These are phyloP conservation scores for Kazachstania viticola DNA, from an alignment of 805 yeast genomes.

Conservation along the genomic window DNA sequence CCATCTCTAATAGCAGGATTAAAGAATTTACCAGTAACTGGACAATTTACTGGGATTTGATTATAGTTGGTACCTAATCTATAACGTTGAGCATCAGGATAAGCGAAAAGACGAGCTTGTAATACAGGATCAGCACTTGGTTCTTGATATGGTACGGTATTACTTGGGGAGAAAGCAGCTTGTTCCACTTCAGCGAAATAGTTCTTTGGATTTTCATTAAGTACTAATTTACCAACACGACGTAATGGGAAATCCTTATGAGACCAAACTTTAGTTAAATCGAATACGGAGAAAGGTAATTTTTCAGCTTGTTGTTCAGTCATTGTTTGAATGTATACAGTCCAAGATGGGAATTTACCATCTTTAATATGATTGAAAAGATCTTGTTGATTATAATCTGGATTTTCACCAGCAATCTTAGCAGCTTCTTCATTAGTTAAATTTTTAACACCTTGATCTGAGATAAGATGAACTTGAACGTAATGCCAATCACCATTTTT, in stretches of 20 bases:
- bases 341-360: slow-evolving; percentile 42
- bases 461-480: slow-evolving; percentile 42
- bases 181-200: slow-evolving; percentile 40
- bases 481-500: slow-evolving; percentile 39
- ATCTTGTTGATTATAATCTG: slow-evolving; percentile 36
- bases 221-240: slow-evolving; percentile 52
- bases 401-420: slow-evolving; percentile 35
- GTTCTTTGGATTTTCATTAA: slow-evolving; percentile 46
- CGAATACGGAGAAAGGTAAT: slow-evolving; percentile 70
- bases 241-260: slow-evolving; percentile 74
- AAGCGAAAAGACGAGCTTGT: slow-evolving; percentile 66
- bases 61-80: slow-evolving; percentile 60
- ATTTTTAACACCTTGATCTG: slow-evolving; percentile 41
- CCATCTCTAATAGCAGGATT: slow-evolving; percentile 76
- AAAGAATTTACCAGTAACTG: slow-evolving; percentile 36
- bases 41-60: slow-evolving; percentile 53
- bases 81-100: slow-evolving; percentile 68
- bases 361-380: slow-evolving; percentile 35
- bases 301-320: slow-evolving; percentile 68
- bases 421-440: slow-evolving; percentile 36
- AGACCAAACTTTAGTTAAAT: slow-evolving; percentile 85
- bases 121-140: slow-evolving; percentile 69
- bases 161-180: slow-evolving; percentile 60
- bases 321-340: slow-evolving; percentile 50
- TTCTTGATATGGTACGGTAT: slow-evolving; percentile 61